Conservation (phyloP, 805 yeast genomes). For the Schwanniomyces pseudopolymorphus region DNA sequence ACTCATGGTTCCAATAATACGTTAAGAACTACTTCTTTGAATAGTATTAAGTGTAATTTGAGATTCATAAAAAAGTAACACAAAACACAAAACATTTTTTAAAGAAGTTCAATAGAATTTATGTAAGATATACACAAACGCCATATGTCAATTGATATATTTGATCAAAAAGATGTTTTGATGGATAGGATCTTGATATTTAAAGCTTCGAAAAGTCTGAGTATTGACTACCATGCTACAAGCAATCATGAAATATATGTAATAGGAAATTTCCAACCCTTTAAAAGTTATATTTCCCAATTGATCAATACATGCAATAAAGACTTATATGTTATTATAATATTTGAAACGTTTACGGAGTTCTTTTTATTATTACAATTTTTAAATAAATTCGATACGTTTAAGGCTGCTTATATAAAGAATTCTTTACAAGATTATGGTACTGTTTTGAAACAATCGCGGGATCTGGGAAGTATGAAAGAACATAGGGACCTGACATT, state of each 20-base stretch:
- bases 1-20: background rate
- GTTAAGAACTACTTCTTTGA: background rate
- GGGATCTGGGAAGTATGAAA: background rate
- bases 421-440: conserved; percentile 6
- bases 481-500: conserved; percentile 4
- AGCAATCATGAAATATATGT: conserved; percentile 13
- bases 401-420: conserved; percentile 1
- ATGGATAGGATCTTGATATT: conserved; percentile 4
- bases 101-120: background rate
- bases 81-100: background rate
- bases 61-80: background rate
- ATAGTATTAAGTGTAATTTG: background rate
- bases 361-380: conserved; percentile 12
- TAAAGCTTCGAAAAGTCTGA: conserved; percentile 5
- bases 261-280: conserved; percentile 12
- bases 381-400: conserved; percentile 5
- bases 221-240: conserved; percentile 10
- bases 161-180: background rate
- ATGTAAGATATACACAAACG: background rate
- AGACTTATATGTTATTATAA: conserved; percentile 7
- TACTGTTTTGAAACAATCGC: conserved; percentile 4
- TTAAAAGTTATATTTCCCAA: conserved; percentile 8
- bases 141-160: background rate
- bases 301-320: conserved; percentile 3
- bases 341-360: conserved; percentile 9